A percentile compares a stretch with the other conserved stretches of the same genome.
phyloP scores from a whole-genome alignment of 768 basidiomycete genomes.

The Cyclocybe aegerita region DNA sequence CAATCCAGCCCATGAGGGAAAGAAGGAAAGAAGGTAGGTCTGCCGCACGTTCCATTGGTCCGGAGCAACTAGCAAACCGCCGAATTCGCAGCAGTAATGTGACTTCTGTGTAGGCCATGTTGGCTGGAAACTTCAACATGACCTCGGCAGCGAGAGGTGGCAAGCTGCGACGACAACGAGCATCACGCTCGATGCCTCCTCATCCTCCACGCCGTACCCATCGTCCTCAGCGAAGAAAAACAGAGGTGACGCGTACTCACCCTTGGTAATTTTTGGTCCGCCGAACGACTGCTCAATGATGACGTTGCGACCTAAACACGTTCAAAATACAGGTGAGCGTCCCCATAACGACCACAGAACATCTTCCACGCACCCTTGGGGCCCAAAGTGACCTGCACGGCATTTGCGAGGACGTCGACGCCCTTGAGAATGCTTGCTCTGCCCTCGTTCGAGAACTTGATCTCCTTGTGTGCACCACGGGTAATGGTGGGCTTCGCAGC shows the following conservation, averaged over 20 bases:
- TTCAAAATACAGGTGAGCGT: slow-evolving; percentile 10
- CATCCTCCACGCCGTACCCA: too few relatives aligned
- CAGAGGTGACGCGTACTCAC: slow-evolving; percentile 35
- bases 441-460: slow-evolving; percentile 95
- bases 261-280: slow-evolving; percentile 95
- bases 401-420: slow-evolving; percentile 95
- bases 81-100: too few relatives aligned
- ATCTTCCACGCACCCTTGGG: slow-evolving; percentile 71
- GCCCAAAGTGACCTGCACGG: slow-evolving; percentile 93
- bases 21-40: too few relatives aligned
- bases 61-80: too few relatives aligned
- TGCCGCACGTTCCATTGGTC: too few relatives aligned
- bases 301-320: slow-evolving; percentile 80
- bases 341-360: background rate
- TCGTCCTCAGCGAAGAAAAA: too few relatives aligned
- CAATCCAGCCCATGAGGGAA: too few relatives aligned
- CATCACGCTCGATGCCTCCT: too few relatives aligned
- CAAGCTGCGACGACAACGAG: too few relatives aligned
- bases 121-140: too few relatives aligned
- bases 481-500: slow-evolving; percentile 48
- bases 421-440: slow-evolving; percentile 92
- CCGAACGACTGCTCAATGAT: slow-evolving; percentile 95
- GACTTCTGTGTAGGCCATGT: too few relatives aligned
- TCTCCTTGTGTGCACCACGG: slow-evolving; percentile 91
- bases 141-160: too few relatives aligned